phyloP scores from a whole-genome alignment of 192 early-diverging fungal genomes.

The Cetraspora pellucida region DNA sequence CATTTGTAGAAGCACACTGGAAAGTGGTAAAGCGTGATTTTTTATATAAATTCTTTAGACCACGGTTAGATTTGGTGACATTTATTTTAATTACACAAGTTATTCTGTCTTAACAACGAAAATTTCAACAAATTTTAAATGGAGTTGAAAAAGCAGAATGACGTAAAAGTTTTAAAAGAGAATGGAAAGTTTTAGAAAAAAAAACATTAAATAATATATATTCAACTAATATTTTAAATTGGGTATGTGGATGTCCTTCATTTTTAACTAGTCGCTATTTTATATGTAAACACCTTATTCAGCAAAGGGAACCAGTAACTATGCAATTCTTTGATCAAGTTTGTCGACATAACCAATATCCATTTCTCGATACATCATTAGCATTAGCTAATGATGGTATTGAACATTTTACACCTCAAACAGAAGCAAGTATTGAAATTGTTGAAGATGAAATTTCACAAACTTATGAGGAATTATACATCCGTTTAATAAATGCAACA shows the following conservation, averaged over 20 bases:
- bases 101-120: background rate
- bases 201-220: no score
- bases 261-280: background rate
- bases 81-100: background rate
- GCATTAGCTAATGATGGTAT: background rate
- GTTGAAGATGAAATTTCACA: background rate
- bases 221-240: no score
- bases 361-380: conserved; percentile 6
- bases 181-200: no score
- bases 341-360: background rate
- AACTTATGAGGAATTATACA: background rate
- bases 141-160: background rate
- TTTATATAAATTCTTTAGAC: background rate
- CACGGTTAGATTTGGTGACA: background rate
- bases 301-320: background rate
- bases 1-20: background rate
- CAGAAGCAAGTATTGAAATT: background rate
- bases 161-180: no score
- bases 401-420: background rate
- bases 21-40: background rate
- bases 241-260: no score
- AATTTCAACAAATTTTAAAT: background rate
- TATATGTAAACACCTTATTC: conserved; percentile 18
- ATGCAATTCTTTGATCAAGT: conserved; percentile 1
- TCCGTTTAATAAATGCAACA: background rate